Conservation (phyloP, 345 rosid genomes). For the Cardiospermum halicacabum region DNA sequence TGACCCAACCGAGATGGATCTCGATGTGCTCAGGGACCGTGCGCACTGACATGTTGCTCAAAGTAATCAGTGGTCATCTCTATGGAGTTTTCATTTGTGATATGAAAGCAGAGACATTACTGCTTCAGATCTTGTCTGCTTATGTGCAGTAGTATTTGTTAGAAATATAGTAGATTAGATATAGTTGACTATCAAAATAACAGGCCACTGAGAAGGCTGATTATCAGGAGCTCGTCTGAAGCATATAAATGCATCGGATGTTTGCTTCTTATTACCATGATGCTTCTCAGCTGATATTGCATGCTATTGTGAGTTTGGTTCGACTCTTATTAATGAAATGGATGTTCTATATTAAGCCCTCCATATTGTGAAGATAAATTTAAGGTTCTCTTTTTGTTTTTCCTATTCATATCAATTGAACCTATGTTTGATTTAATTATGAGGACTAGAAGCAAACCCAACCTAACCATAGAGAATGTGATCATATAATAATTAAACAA, state of each 20-base stretch:
- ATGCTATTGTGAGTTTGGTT: conserved; percentile 7
- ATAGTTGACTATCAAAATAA: conserved; percentile 22
- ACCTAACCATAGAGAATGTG: too few species aligned
- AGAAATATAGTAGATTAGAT: conserved; percentile 11
- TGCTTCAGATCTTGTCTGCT: conserved; percentile 14
- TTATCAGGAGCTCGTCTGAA: conserved; percentile 25
- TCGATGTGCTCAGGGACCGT: conserved; percentile 37
- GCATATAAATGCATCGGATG: conserved; percentile 4
- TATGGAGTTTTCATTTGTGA: not conserved
- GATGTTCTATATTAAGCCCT: not conserved
- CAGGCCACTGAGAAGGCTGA: conserved; percentile 42
- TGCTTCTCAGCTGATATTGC: conserved; percentile 40
- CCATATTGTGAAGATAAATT: not conserved
- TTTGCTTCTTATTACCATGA: conserved; percentile 36
- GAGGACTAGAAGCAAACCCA: too few species aligned
- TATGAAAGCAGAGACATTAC: conserved; percentile 3
- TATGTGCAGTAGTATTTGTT: conserved; percentile 10
- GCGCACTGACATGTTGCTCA: conserved; percentile 13
- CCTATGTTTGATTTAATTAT: too few species aligned
- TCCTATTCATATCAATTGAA: too few species aligned
- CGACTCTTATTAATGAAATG: conserved; percentile 17
- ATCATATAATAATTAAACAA: too few species aligned
- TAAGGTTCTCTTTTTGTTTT: too few species aligned
- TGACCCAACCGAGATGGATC: conserved; percentile 39
- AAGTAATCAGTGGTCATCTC: not conserved